A percentile compares a stretch with the other conserved stretches of the same genome.
These are phyloP conservation scores for Candida pseudoglaebosa DNA, from an alignment of 805 yeast genomes.

Conservation along the genomic window DNA sequence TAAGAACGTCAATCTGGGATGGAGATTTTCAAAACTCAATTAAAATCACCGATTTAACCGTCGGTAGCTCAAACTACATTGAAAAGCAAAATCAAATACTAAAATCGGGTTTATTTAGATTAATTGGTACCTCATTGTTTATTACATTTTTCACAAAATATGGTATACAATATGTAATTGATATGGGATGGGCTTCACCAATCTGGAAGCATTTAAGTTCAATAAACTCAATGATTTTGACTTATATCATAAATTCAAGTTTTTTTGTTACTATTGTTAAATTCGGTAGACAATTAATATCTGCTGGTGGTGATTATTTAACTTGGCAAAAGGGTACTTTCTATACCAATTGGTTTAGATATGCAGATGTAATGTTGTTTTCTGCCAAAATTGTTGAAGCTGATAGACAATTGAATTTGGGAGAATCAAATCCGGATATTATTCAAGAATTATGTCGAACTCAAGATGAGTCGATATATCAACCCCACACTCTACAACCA, in stretches of 20 bases:
- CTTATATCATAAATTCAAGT: constrained; percentile 37
- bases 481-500: constrained; percentile 26
- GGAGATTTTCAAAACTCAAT: constrained; percentile 57
- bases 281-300: constrained; percentile 35
- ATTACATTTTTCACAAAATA: constrained; percentile 36
- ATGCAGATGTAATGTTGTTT: constrained; percentile 67
- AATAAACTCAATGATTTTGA: constrained; percentile 44
- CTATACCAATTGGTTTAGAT: constrained; percentile 58
- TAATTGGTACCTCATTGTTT: constrained; percentile 28
- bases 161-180: constrained; percentile 39
- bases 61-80: constrained; percentile 53
- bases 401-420: constrained; percentile 52
- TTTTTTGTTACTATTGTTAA: constrained; percentile 39
- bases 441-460: constrained; percentile 36
- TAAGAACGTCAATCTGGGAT: constrained; percentile 53
- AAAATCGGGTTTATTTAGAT: constrained; percentile 25
- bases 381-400: constrained; percentile 61
- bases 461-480: constrained; percentile 20
- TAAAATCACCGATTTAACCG: constrained; percentile 55
- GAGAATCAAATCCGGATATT: constrained; percentile 28
- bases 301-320: constrained; percentile 48
- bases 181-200: constrained; percentile 35
- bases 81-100: constrained; percentile 26
- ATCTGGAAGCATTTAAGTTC: constrained; percentile 37
- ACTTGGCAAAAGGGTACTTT: constrained; percentile 65